Conservation (phyloP, 2,329 filamentous ascomycete genomes). For the Aspergillus caelatus region DNA sequence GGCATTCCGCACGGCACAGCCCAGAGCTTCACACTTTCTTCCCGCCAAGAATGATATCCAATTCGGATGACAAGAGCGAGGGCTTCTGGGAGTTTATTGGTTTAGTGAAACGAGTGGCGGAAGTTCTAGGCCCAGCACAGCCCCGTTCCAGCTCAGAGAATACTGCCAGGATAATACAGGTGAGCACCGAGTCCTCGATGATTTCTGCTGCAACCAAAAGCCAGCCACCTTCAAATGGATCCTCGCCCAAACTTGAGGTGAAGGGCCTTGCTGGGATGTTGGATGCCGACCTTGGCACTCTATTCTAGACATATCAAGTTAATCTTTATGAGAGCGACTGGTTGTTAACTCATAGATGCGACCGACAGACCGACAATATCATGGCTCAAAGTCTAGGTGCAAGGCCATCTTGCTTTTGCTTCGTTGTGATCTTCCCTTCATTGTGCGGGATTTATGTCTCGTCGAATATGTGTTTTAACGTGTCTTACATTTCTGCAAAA, state of each 20-base stretch:
- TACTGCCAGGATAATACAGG: neutral
- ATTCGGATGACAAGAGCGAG: conserved; percentile 18
- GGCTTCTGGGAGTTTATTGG: conserved; percentile 42
- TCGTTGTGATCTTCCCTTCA: neutral
- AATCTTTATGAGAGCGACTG: neutral
- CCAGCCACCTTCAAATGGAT: conserved; percentile 4
- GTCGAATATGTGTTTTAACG: neutral
- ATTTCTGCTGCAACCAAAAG: neutral
- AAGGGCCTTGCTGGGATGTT: conserved; percentile 18
- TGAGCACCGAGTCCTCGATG: neutral
- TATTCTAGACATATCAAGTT: conserved; percentile 26
- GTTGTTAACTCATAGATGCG: neutral
- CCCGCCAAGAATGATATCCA: conserved; percentile 24
- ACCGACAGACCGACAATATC: neutral
- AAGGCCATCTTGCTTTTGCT: neutral
- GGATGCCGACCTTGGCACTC: conserved; percentile 30
- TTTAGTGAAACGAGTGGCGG: conserved; percentile 37
- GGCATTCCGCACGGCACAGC: conserved; percentile 37
- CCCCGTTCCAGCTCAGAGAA: conserved; percentile 4
- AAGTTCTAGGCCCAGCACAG: conserved; percentile 31
- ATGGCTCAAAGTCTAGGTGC: neutral
- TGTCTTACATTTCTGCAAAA: neutral
- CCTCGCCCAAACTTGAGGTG: conserved; percentile 11
- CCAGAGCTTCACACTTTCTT: conserved; percentile 41
- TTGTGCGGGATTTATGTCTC: neutral